Evolutionary conservation across 345 rosid genomes (phyloP).

Genomic region (Eucalyptus curtisii): DNA sequence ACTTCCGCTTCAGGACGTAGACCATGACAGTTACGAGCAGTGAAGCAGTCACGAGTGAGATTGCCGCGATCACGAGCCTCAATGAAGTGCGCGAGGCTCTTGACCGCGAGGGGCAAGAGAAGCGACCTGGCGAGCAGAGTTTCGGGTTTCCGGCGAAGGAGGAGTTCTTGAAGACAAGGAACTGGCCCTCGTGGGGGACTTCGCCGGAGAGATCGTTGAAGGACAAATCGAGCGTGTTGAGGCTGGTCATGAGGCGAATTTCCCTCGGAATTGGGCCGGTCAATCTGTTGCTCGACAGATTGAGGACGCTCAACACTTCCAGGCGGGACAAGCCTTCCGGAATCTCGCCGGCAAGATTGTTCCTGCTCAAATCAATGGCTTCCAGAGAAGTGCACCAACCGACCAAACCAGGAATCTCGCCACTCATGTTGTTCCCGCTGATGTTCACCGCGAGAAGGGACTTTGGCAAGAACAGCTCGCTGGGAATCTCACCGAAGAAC

Average conservation of each 20-base stretch:
- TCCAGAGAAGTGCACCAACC: constrained; percentile 27
- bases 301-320: constrained; percentile 38
- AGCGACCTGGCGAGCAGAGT: constrained; percentile 39
- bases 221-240: constrained; percentile 70
- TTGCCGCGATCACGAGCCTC: constrained; percentile 28
- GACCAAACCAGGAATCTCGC: constrained; percentile 47
- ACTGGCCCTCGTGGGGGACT: constrained; percentile 71
- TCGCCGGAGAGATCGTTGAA: constrained; percentile 50
- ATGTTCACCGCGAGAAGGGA: constrained; percentile 31
- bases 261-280: constrained; percentile 59
- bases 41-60: constrained; percentile 20
- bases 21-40: constrained; percentile 29
- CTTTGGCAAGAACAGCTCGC: constrained; percentile 35
- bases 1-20: constrained; percentile 29
- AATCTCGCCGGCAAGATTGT: constrained; percentile 43
- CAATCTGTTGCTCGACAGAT: constrained; percentile 59
- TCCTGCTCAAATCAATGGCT: constrained; percentile 56
- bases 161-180: constrained; percentile 54
- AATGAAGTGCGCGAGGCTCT: constrained; percentile 17
- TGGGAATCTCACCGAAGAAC: constrained; percentile 46
- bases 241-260: constrained; percentile 55
- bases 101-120: constrained; percentile 25
- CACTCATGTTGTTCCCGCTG: constrained; percentile 48
- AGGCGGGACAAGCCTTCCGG: constrained; percentile 35
- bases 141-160: constrained; percentile 62